Conservation (phyloP, 2,329 filamentous ascomycete genomes). For the Penicillium expansum region DNA sequence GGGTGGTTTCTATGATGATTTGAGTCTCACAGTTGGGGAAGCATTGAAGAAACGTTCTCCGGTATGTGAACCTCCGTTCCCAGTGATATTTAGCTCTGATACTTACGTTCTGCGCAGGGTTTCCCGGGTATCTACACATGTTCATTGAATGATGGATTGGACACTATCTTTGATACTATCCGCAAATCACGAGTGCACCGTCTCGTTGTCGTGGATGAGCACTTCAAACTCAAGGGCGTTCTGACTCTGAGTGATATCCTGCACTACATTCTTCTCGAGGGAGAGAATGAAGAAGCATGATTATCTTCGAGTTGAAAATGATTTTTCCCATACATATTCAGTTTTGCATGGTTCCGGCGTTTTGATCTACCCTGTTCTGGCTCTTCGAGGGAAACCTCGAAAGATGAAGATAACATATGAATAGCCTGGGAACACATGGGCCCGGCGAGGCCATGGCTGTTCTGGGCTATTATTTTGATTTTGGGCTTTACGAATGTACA, state of each 20-base stretch:
- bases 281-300: slow-evolving; percentile 60
- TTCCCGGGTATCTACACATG: slow-evolving; percentile 98
- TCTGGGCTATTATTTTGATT: slow-evolving; percentile 8
- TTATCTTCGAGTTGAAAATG: neutral
- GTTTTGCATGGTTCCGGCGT: slow-evolving; percentile 38
- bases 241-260: slow-evolving; percentile 95
- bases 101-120: slow-evolving; percentile 52
- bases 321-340: slow-evolving; percentile 23
- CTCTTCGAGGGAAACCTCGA: slow-evolving; percentile 2
- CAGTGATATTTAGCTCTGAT: neutral
- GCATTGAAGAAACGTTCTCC: slow-evolving; percentile 82
- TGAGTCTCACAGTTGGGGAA: slow-evolving; percentile 81
- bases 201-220: slow-evolving; percentile 87
- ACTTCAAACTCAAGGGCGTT: slow-evolving; percentile 79
- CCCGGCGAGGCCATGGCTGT: slow-evolving; percentile 6
- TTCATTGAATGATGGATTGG: slow-evolving; percentile 82
- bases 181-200: slow-evolving; percentile 92
- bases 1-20: slow-evolving; percentile 85
- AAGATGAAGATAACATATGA: slow-evolving; percentile 1
- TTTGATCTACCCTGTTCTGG: slow-evolving; percentile 18
- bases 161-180: slow-evolving; percentile 95
- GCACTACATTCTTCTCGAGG: slow-evolving; percentile 84
- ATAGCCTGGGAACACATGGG: neutral
- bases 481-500: slow-evolving; percentile 27
- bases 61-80: slow-evolving; percentile 42